Conservation (phyloP, 306 rosid species). For the Trifolium repens region DNA sequence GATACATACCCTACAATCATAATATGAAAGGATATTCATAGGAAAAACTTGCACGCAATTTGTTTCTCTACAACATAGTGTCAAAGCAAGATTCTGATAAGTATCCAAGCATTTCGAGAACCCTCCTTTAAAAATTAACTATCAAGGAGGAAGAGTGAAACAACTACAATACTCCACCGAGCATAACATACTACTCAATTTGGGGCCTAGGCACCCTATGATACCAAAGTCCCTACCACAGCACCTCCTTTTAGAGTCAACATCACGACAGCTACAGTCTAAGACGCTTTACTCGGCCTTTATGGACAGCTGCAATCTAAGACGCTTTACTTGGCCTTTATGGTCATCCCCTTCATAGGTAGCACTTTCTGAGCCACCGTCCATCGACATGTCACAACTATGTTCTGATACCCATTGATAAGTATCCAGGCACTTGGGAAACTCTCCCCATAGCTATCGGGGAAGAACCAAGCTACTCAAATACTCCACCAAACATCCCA, state of each 20-base stretch:
- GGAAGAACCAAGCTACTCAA: neutral
- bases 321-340: neutral
- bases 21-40: slow-evolving; percentile 39
- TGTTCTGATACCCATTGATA: neutral
- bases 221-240: neutral
- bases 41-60: slow-evolving; percentile 16
- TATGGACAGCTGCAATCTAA: neutral
- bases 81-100: slow-evolving; percentile 17
- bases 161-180: slow-evolving; percentile 1
- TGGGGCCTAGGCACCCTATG: neutral
- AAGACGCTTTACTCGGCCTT: neutral
- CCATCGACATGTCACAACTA: neutral
- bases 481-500: neutral
- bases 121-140: neutral
- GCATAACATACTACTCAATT: neutral
- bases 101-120: neutral
- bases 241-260: neutral
- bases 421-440: neutral
- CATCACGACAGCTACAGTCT: neutral
- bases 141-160: neutral
- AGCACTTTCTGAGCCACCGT: neutral
- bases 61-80: slow-evolving; percentile 11
- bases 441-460: neutral
- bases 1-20: slow-evolving; percentile 75
- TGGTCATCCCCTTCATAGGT: neutral